Conservation (phyloP, 805 yeast genomes). For the Saccharomycopsis fibuligera region DNA sequence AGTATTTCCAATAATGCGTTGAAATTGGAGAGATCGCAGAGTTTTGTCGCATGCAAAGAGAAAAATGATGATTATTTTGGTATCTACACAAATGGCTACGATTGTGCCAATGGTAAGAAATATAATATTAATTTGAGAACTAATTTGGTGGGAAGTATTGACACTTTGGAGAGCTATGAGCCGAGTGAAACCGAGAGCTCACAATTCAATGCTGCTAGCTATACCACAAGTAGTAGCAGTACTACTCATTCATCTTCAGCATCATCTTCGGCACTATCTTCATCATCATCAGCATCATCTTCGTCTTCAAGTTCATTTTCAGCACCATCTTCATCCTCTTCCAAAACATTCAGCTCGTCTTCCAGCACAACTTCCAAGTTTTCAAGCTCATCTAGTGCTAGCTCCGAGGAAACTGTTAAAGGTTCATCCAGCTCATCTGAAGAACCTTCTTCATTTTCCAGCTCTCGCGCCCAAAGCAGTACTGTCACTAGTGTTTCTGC, state of each 20-base stretch:
- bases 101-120: neutral
- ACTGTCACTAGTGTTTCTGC: too few relatives aligned
- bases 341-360: neutral
- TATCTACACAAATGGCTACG: constrained; percentile 4
- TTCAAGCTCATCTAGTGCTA: too few relatives aligned
- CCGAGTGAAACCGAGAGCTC: constrained; percentile 7
- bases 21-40: neutral
- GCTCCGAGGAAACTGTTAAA: too few relatives aligned
- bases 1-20: neutral
- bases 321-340: constrained; percentile 33
- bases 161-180: constrained; percentile 3
- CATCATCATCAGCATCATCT: neutral
- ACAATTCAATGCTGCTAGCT: constrained; percentile 1
- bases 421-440: constrained; percentile 1
- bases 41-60: constrained; percentile 9
- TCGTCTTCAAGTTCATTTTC: constrained; percentile 32
- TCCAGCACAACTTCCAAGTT: too few relatives aligned
- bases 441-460: too few relatives aligned
- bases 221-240: constrained; percentile 24
- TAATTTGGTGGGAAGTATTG: constrained; percentile 2
- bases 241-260: constrained; percentile 20
- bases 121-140: constrained; percentile 5
- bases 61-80: neutral
- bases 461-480: too few relatives aligned
- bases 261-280: neutral